Conservation (phyloP, 2,329 filamentous ascomycete genomes). For the Stromatinia cepivora region DNA sequence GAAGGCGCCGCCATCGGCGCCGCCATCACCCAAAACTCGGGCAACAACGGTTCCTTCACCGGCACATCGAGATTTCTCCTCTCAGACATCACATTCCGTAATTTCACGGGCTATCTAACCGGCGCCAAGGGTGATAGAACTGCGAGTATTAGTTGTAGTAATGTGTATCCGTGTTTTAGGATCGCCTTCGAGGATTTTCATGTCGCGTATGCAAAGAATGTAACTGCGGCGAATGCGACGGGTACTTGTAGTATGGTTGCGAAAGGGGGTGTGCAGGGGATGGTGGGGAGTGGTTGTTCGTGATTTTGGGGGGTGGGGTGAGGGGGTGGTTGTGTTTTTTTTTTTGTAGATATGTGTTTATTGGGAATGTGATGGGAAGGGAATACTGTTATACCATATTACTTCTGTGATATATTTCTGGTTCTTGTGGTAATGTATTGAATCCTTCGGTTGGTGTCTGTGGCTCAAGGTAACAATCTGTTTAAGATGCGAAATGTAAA, state of each 20-base stretch:
- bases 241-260: conserved; percentile 40
- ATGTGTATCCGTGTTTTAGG: conserved; percentile 51
- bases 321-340: neutral
- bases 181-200: conserved; percentile 49
- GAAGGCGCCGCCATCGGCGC: conserved; percentile 48
- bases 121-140: conserved; percentile 40
- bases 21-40: conserved; percentile 50
- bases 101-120: conserved; percentile 52
- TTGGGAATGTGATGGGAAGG: too few species aligned
- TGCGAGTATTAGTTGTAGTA: conserved; percentile 50
- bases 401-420: too few species aligned
- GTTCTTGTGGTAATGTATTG: too few species aligned
- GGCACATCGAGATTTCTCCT: conserved; percentile 54
- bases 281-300: conserved; percentile 38
- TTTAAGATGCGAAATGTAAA: too few species aligned
- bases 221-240: conserved; percentile 30
- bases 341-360: neutral
- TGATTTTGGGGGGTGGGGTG: neutral
- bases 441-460: neutral
- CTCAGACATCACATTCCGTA: conserved; percentile 51
- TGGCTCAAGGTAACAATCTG: neutral
- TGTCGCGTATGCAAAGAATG: conserved; percentile 30
- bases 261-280: conserved; percentile 37
- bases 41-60: conserved; percentile 50
- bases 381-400: too few species aligned